Evolutionary conservation across 2,329 filamentous ascomycete genomes (phyloP).

Genomic region (Sporothrix mexicana): DNA sequence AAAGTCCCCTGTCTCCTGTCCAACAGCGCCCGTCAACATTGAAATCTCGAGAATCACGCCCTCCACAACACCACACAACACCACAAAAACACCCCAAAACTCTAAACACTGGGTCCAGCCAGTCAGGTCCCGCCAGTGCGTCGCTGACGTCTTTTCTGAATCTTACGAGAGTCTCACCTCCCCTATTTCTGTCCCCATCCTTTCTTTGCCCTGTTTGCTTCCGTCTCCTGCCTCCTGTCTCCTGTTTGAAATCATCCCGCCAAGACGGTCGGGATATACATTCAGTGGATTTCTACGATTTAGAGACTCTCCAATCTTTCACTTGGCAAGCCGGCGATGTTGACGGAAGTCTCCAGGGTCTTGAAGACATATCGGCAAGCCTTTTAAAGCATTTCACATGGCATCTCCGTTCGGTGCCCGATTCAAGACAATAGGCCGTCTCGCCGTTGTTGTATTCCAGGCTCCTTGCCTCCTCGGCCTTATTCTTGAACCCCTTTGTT

Average conservation of each 20-base stretch:
- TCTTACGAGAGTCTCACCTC: neutral
- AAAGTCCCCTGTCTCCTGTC: conserved; percentile 18
- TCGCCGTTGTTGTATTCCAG: neutral
- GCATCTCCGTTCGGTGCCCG: neutral
- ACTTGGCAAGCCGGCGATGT: conserved; percentile 3
- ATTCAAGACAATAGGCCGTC: neutral
- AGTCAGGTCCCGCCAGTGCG: neutral
- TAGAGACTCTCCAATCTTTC: neutral
- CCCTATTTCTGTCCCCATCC: neutral
- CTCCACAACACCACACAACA: too few species aligned
- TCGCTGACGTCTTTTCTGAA: neutral
- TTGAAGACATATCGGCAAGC: too few species aligned
- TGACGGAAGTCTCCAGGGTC: neutral
- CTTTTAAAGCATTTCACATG: neutral
- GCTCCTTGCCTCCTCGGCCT: neutral
- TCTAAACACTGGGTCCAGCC: neutral
- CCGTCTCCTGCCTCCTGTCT: neutral
- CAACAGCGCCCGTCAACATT: conserved; percentile 20
- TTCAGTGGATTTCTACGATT: conserved; percentile 1
- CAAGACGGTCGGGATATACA: neutral
- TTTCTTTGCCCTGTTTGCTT: neutral
- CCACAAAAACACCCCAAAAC: too few species aligned
- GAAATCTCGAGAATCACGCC: neutral
- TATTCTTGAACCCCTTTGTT: conserved; percentile 6
- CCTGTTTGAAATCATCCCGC: conserved; percentile 10